Evolutionary conservation across 495 filamentous ascomycete genomes (phyloP).

Genomic region (Talaromyces liani): DNA sequence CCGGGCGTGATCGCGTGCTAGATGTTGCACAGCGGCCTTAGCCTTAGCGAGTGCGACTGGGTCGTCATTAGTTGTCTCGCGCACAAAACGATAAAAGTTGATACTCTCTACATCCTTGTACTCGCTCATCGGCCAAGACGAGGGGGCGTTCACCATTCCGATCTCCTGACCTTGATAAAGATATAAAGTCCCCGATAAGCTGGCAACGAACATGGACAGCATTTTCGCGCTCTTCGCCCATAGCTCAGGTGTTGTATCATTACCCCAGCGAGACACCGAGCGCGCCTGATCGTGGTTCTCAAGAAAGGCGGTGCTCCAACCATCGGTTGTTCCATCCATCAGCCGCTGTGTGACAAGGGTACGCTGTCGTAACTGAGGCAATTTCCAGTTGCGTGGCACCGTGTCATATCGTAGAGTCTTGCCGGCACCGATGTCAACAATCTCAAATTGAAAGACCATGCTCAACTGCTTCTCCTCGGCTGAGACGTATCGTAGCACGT

Average conservation of each 20-base stretch:
- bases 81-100: conserved; percentile 41
- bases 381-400: conserved; percentile 29
- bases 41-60: conserved; percentile 27
- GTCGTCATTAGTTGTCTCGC: conserved; percentile 18
- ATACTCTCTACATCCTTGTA: conserved; percentile 46
- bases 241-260: conserved; percentile 34
- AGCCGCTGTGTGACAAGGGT: conserved; percentile 33
- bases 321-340: conserved; percentile 38
- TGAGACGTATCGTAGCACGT: conserved; percentile 40
- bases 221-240: conserved; percentile 43
- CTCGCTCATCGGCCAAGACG: conserved; percentile 32
- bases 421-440: conserved; percentile 41
- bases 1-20: conserved; percentile 55
- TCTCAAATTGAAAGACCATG: conserved; percentile 51
- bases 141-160: conserved; percentile 47
- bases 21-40: conserved; percentile 31
- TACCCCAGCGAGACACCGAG: conserved; percentile 36
- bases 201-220: conserved; percentile 43
- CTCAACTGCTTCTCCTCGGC: conserved; percentile 35
- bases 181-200: conserved; percentile 43
- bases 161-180: conserved; percentile 54
- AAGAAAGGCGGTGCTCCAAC: conserved; percentile 43
- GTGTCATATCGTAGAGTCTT: conserved; percentile 29
- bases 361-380: conserved; percentile 31
- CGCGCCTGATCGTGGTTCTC: conserved; percentile 44